Evolutionary conservation across 2,329 filamentous ascomycete species (phyloP), one percentile per base, ranked within the genome.

Genomic region (Colletotrichum orbiculare): DNA sequence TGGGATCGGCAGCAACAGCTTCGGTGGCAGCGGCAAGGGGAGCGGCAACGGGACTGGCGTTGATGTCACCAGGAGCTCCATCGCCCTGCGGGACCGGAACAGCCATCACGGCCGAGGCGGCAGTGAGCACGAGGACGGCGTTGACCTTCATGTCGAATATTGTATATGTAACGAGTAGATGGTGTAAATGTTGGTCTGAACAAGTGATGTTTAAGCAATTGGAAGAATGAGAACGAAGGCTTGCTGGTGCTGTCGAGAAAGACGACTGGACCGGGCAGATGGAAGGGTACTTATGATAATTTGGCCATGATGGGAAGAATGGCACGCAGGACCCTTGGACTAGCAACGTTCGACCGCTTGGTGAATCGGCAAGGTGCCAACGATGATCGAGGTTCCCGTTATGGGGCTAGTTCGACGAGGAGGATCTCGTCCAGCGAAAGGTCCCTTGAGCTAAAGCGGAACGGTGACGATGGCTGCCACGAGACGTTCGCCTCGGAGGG

Each of bases 61-160:
- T 33, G 39, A 11, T 6, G 17, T 43, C 13, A 2, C 38, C 52
- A 12, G 43, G 33, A 25, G 10, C 15, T n/a, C 9, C n/a, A 11
- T 33, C 45, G n/a, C n/a, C 49, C 50, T 50, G 37, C 2, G 62
- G 11, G 35, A 62, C 53, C 9, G 66, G 66, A 5, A 59, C 66
- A 11, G 66, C 66, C 10, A 75, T 42, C 42, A 65, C 64, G 35
- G 70, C 74, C 13, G 70, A 66, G 39, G 70, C 58, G 53, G 70
- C 66, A 48, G 72, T 67, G 60, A 75, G 54, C 54, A 75, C 57
- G 37, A 76, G 53, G 47, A 71, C 60, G 48, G 72, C 47, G 54
- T 71, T 66, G 41, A 76, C 57, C 71, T 75, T 77, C 76, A 77
- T 77, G 6, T 60, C 74, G 57, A 8, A 11, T 61, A 58, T 12